Evolutionary conservation across 1,139 yeast species (phyloP).

Genomic region (Meyerozyma athensensis): DNA sequence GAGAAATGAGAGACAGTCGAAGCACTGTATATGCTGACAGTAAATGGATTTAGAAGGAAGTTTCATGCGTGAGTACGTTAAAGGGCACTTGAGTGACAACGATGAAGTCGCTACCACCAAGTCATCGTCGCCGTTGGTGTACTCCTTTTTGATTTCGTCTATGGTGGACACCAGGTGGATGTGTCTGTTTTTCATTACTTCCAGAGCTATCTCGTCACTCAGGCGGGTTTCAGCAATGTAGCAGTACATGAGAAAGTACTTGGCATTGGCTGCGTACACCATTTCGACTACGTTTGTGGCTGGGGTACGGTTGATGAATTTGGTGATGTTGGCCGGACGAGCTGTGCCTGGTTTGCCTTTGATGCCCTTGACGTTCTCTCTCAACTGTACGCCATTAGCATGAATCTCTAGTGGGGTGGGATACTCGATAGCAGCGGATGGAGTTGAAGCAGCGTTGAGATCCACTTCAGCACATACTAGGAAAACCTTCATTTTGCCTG

Average conservation of each 20-base stretch:
- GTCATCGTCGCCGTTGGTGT: slow-evolving; percentile 49
- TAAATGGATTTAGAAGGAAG: slow-evolving; percentile 54
- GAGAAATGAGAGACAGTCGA: slow-evolving; percentile 59
- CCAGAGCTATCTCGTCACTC: slow-evolving; percentile 29
- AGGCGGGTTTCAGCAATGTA: slow-evolving; percentile 49
- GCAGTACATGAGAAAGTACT: slow-evolving; percentile 42
- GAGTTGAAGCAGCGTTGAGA: slow-evolving; percentile 20
- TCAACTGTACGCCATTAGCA: slow-evolving; percentile 42
- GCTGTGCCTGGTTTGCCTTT: slow-evolving; percentile 62
- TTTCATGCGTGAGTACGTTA: slow-evolving; percentile 56
- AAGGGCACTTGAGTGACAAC: slow-evolving; percentile 59
- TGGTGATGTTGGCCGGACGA: slow-evolving; percentile 61
- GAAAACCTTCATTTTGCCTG: slow-evolving; percentile 30
- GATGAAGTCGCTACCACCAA: slow-evolving; percentile 52
- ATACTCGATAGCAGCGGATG: slow-evolving; percentile 44
- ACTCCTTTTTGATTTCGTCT: slow-evolving; percentile 35
- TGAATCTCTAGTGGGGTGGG: slow-evolving; percentile 57
- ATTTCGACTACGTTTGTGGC: slow-evolving; percentile 39
- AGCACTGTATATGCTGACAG: slow-evolving; percentile 69
- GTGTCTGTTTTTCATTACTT: slow-evolving; percentile 33
- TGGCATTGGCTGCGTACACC: slow-evolving; percentile 48
- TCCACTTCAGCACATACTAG: slow-evolving; percentile 44
- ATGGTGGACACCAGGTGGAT: slow-evolving; percentile 46
- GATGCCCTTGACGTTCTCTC: slow-evolving; percentile 53
- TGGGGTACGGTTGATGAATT: slow-evolving; percentile 4